Evolutionary conservation across 208 protist species (phyloP), one percentile per base, ranked within the genome.

Genomic region (Lotmaria passim): DNA sequence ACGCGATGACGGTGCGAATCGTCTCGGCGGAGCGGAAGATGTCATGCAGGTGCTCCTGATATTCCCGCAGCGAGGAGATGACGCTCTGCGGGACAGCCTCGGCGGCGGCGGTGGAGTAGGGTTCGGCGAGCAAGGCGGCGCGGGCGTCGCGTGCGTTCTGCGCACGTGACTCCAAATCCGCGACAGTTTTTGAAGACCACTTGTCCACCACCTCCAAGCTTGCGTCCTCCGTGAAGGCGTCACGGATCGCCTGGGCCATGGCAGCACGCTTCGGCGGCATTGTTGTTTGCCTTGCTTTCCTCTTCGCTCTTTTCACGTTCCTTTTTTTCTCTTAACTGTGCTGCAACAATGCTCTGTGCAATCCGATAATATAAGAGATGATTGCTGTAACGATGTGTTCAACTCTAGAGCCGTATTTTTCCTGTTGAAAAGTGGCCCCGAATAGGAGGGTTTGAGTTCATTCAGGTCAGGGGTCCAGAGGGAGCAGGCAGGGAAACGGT

Each of bases 211-310:
- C 70, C 0, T 66, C 66, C 12, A 79, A 61, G 39, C 78, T 86
- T 24, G 58, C 28, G 15, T 83, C 75, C 73, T 92, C 90, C 14
- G 76, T 78, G 68, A 73, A 91, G 59, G 80, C 51, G 59, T 90
- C 86, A 36, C 90, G 90, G 36, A 93, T 59, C 33, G 36, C 77
- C 62, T 93, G 84, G 14, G 70, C 73, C 64, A 89, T 69, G 14
- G 75, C 82, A 56, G 64, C 56, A 43, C 84, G 82, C 64, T 94
- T 94, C 46, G 80, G 80, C 2, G 81, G 82, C 83, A 90, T 79
- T 30, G 52, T 33, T 44, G 31, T 7, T 28, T 43, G 24, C 34
- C 33, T 60, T n/a, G n/a, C n/a, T n/a, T n/a, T n/a, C n/a, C n/a
- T n/a, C n/a, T n/a, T n/a, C n/a, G n/a, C n/a, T n/a, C n/a, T n/a